These are phyloP conservation scores for Rhynchospora breviuscula DNA, from an alignment of 176 grass and related monocot genomes.

Conservation along the genomic window DNA sequence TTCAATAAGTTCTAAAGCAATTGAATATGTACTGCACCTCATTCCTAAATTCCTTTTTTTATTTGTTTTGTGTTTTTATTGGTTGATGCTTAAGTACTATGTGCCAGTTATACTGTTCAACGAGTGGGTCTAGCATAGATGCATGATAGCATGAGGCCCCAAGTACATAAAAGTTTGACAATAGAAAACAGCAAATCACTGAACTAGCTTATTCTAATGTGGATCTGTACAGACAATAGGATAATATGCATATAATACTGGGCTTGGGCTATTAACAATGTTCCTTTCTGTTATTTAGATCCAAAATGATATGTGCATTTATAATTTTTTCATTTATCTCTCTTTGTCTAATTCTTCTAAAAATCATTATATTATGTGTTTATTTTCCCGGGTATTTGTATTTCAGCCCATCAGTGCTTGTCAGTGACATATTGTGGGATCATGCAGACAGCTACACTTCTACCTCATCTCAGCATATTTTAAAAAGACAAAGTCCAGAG, in stretches of 20 bases:
- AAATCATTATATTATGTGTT: neutral
- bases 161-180: neutral
- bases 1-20: neutral
- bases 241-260: neutral
- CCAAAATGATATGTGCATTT: neutral
- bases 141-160: neutral
- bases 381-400: slow-evolving; percentile 20
- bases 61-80: neutral
- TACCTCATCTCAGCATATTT: slow-evolving; percentile 36
- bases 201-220: neutral
- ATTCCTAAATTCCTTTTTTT: neutral
- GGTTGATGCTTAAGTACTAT: neutral
- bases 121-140: neutral
- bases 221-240: neutral
- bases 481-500: slow-evolving; percentile 40
- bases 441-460: slow-evolving; percentile 40
- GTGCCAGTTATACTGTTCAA: neutral
- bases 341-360: neutral
- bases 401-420: slow-evolving; percentile 78
- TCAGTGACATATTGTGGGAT: slow-evolving; percentile 76
- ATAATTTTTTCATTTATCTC: neutral
- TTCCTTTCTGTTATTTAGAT: neutral
- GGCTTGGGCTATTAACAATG: neutral
- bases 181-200: neutral
- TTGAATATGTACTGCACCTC: neutral